Percentiles rank a stretch among this genome's conserved stretches.
phyloP scores from a whole-genome alignment of 163 green algal species.

The Chloromonas sp. region DNA sequence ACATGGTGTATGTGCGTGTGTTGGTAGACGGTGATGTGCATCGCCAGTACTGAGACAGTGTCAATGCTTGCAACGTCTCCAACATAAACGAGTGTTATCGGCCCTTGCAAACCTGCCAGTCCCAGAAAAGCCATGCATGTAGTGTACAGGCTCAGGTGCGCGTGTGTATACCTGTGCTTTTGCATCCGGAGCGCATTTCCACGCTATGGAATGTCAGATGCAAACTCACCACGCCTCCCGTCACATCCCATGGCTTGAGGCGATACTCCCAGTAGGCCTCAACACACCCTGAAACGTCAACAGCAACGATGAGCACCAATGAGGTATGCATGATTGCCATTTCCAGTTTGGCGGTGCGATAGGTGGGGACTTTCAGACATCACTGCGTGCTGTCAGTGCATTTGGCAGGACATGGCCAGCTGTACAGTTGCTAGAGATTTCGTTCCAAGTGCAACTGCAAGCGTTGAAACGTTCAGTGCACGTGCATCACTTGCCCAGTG shows the following conservation, averaged over 20 bases:
- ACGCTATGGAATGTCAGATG: no score
- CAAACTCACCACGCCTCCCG: constrained; percentile 13
- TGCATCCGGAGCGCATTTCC: no score
- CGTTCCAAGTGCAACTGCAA: not conserved
- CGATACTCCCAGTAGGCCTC: constrained; percentile 55
- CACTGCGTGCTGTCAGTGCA: not conserved
- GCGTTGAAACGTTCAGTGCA: not conserved
- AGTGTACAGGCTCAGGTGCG: no score
- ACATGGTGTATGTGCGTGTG: no score
- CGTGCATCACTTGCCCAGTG: constrained; percentile 24
- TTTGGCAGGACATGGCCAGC: not conserved
- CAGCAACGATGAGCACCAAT: not conserved
- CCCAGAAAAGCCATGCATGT: no score
- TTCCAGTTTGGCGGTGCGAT: not conserved
- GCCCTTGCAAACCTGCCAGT: no score
- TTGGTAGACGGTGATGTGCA: no score
- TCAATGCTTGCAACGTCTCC: no score
- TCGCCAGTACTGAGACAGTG: no score
- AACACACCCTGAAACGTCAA: constrained; percentile 25
- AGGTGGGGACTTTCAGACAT: not conserved
- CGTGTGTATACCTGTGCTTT: no score
- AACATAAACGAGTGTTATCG: no score
- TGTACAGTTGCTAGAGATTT: not conserved
- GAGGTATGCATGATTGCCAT: not conserved
- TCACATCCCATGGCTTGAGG: constrained; percentile 68